Percentiles rank a stretch among this genome's conserved stretches.
phyloP scores from a whole-genome alignment of 2,329 filamentous ascomycete species.

The Grosmannia huntii region DNA sequence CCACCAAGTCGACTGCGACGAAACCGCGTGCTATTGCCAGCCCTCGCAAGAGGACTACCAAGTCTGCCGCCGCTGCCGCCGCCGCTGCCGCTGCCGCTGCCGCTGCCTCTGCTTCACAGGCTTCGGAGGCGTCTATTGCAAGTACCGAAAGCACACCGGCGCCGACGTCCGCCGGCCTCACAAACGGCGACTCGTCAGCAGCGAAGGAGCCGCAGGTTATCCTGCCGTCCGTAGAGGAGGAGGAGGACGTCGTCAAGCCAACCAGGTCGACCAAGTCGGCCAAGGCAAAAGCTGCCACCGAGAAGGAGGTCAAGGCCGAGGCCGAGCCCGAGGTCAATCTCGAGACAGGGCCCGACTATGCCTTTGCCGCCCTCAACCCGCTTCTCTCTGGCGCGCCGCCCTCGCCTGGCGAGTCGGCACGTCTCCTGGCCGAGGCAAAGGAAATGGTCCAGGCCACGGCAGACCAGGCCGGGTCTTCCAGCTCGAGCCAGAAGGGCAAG shows the following conservation, averaged over 20 bases:
- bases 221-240: conserved; percentile 40
- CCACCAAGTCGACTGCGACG: conserved; percentile 29
- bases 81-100: conserved; percentile 16
- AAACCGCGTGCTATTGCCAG: conserved; percentile 34
- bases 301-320: conserved; percentile 32
- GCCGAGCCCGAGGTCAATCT: conserved; percentile 53
- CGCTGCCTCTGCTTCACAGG: conserved; percentile 17
- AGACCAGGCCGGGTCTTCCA: conserved; percentile 24
- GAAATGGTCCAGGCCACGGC: conserved; percentile 58
- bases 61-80: conserved; percentile 20
- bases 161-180: conserved; percentile 14
- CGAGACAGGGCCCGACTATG: conserved; percentile 35
- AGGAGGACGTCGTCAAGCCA: conserved; percentile 14
- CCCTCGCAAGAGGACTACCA: conserved; percentile 40
- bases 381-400: conserved; percentile 56
- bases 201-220: conserved; percentile 13
- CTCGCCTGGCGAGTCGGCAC: conserved; percentile 62
- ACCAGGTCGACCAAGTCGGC: not conserved
- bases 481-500: conserved; percentile 43
- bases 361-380: conserved; percentile 64
- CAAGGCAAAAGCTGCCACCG: not conserved
- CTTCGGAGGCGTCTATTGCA: conserved; percentile 24
- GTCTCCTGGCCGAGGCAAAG: conserved; percentile 77
- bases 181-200: conserved; percentile 16
- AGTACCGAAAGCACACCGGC: conserved; percentile 13